Evolutionary conservation across 306 rosid species (phyloP), one percentile per base, ranked within the genome.

Genomic region (Fagus sylvatica): DNA sequence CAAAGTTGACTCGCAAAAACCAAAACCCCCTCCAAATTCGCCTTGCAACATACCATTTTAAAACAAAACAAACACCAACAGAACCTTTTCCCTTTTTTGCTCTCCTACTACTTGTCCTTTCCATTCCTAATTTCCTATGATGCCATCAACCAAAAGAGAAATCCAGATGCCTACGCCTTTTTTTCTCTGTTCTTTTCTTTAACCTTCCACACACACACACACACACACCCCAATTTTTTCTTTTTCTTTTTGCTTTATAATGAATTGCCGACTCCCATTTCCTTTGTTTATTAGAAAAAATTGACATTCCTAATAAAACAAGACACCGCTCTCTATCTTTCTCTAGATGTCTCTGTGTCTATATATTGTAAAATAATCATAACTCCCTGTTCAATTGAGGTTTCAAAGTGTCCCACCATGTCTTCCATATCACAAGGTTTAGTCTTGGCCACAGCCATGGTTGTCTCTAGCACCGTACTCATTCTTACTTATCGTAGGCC

Each of bases 381-480:
- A n/a, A n/a, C n/a, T n/a, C 62, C 67, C 56, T 34, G 9, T 34
- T 22, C 13, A 55, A 54, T 46, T 62, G 51, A 6, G 42, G 12
- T n/a, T n/a, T n/a, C n/a, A n/a, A n/a, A n/a, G 36, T 32, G 15
- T 54, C 57, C 60, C 11, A n/a, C 1, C 3, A 89, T 89, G 93
- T 67, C 89, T 53, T 74, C 89, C 33, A 69, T 89, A 7, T 87
- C 89, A 22, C 84, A 78, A 4, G 83, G 84, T 39, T 55, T 89
- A 65, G 85, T 83, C 65, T 76, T 89, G n/a, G 85, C 93, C 60
- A 85, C 91, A 4, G 88, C 89, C 39, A 85, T 89, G 89, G 80
- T 83, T 33, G 72, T 85, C 1, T 89, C 93, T 13, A 87, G 79
- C 80, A 87, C 93, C 40, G 68, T 84, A 16, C 71, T 89, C 30